Evolutionary conservation across 331 rosid species (phyloP).

Genomic region (Quercus phellos): DNA sequence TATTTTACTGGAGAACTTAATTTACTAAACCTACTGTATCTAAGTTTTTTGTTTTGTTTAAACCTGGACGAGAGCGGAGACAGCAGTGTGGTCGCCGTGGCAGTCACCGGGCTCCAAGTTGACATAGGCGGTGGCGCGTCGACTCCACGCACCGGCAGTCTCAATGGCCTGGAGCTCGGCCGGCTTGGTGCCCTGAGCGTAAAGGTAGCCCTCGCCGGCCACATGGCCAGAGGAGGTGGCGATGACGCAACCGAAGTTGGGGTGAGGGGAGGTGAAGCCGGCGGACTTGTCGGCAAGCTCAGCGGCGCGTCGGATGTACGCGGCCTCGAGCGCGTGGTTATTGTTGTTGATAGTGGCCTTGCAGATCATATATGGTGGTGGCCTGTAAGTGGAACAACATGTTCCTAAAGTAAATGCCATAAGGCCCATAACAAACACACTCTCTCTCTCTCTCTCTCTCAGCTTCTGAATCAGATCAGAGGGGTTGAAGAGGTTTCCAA

Average conservation of each 20-base stretch:
- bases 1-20: too few species aligned
- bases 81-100: conserved; percentile 65
- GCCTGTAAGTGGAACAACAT: neutral
- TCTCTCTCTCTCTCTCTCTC: neutral
- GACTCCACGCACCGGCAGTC: conserved; percentile 47
- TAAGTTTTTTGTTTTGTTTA: too few species aligned
- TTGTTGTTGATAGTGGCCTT: conserved; percentile 12
- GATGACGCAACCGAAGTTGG: conserved; percentile 85
- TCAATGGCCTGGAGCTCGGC: conserved; percentile 80
- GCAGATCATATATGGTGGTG: conserved; percentile 16
- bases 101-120: conserved; percentile 94
- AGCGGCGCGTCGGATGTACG: conserved; percentile 59
- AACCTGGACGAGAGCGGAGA: conserved; percentile 81
- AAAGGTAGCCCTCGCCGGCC: conserved; percentile 82
- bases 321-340: conserved; percentile 40
- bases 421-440: neutral
- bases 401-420: conserved; percentile 28
- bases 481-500: too few species aligned
- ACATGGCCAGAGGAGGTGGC: conserved; percentile 46
- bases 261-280: conserved; percentile 84
- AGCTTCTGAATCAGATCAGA: neutral
- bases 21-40: too few species aligned
- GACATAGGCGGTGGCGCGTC: conserved; percentile 66
- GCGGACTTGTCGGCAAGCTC: conserved; percentile 69
- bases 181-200: conserved; percentile 77